phyloP scores from a whole-genome alignment of 805 yeast genomes.

The Candida krabiensis region DNA sequence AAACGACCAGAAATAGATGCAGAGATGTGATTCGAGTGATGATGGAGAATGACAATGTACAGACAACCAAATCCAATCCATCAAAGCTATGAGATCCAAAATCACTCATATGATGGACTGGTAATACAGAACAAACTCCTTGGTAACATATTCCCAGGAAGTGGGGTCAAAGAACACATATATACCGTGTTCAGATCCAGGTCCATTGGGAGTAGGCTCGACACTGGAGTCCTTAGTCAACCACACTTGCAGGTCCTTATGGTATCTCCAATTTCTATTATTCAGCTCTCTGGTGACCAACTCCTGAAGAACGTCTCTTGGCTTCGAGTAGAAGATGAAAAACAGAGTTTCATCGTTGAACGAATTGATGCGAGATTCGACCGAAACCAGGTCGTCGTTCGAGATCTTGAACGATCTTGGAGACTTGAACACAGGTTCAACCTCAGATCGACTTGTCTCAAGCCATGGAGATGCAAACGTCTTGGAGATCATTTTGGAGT shows the following conservation, averaged over 20 bases:
- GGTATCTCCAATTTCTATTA: slow-evolving; percentile 94
- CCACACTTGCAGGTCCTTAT: slow-evolving; percentile 95
- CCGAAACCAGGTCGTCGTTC: slow-evolving; percentile 23
- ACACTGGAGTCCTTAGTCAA: slow-evolving; percentile 87
- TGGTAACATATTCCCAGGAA: slow-evolving; percentile 91
- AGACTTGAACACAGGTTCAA: slow-evolving; percentile 74
- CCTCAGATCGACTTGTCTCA: slow-evolving; percentile 86
- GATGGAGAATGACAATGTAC: too few species aligned
- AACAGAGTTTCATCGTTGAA: slow-evolving; percentile 92
- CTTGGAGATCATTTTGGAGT: slow-evolving; percentile 46
- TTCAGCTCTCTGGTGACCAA: slow-evolving; percentile 89
- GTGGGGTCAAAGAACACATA: slow-evolving; percentile 95
- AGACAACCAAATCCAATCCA: too few species aligned
- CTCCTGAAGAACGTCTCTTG: slow-evolving; percentile 91
- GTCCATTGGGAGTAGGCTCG: slow-evolving; percentile 84
- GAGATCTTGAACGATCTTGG: slow-evolving; percentile 53
- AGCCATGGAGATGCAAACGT: slow-evolving; percentile 93
- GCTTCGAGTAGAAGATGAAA: slow-evolving; percentile 90
- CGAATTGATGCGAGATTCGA: slow-evolving; percentile 45
- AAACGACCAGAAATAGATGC: too few species aligned
- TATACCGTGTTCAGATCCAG: slow-evolving; percentile 84
- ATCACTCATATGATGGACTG: slow-evolving; percentile 35
- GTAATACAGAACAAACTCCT: slow-evolving; percentile 58
- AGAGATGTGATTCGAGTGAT: too few species aligned
- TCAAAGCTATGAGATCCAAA: too few species aligned